Percentiles rank a stretch among this genome's conserved stretches.
Conservation (phyloP, 106 monocot species). For the Chionographis japonica region DNA sequence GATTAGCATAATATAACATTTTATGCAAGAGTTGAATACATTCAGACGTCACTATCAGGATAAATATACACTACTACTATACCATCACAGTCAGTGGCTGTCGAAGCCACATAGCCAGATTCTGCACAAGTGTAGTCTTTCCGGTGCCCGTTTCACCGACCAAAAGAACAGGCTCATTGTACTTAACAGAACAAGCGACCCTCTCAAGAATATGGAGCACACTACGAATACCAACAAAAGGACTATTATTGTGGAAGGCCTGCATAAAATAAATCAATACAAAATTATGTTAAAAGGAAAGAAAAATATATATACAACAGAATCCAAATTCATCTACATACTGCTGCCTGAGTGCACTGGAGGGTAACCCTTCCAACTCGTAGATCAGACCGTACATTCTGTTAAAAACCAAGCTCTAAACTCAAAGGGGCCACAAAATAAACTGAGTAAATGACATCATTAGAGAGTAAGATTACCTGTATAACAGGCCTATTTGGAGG, state of each 20-base stretch:
- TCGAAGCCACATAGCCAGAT: constrained; percentile 76
- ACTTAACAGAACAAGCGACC: constrained; percentile 74
- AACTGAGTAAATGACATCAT: constrained; percentile 1
- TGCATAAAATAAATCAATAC: constrained; percentile 16
- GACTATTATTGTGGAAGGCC: constrained; percentile 21
- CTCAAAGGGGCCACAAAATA: constrained; percentile 1
- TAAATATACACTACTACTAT: constrained; percentile 2
- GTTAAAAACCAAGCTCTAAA: constrained; percentile 13
- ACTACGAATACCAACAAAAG: constrained; percentile 63
- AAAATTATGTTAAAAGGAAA: not conserved
- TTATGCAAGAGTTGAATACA: not conserved
- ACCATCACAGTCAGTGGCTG: constrained; percentile 74
- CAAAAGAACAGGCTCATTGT: constrained; percentile 85
- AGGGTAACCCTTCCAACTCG: constrained; percentile 69
- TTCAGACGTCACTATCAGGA: not conserved
- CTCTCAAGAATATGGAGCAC: constrained; percentile 69
- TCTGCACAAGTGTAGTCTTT: constrained; percentile 94
- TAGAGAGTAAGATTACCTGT: constrained; percentile 35
- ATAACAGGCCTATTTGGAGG: constrained; percentile 50
- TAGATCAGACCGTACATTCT: constrained; percentile 35
- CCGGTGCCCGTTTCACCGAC: constrained; percentile 99
- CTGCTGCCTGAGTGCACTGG: constrained; percentile 19
- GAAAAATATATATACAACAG: not conserved
- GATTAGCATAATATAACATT: constrained; percentile 7
- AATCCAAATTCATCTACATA: constrained; percentile 14